Evolutionary conservation across 2,329 filamentous ascomycete species (phyloP).

Genomic region (Dryadomyces sulphureus): DNA sequence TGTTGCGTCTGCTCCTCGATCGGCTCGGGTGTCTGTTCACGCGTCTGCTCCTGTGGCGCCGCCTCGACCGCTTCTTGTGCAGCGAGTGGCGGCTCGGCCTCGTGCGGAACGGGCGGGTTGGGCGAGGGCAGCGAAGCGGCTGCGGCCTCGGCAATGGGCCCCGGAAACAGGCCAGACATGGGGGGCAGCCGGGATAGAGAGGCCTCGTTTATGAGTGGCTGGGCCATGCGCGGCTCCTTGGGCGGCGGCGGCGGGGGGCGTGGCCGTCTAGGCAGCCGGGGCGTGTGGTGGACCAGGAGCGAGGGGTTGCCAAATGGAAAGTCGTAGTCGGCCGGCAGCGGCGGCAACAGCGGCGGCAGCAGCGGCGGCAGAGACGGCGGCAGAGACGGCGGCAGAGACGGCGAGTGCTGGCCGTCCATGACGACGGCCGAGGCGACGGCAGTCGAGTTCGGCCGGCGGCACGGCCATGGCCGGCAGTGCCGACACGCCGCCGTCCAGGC

Average conservation of each 20-base stretch:
- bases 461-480: not conserved
- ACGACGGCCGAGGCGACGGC: too few species aligned
- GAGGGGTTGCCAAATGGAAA: slow-evolving; percentile 11
- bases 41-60: too few species aligned
- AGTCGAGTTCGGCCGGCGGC: not conserved
- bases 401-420: not conserved
- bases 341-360: not conserved
- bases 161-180: not conserved
- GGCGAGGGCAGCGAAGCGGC: too few species aligned
- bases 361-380: not conserved
- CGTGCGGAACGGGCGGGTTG: too few species aligned
- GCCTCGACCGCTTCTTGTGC: too few species aligned
- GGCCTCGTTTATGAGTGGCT: not conserved
- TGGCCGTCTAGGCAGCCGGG: slow-evolving; percentile 1
- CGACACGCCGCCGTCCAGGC: not conserved
- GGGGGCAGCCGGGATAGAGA: not conserved
- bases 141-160: too few species aligned
- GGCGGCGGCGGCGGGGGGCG: not conserved
- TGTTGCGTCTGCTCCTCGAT: too few species aligned
- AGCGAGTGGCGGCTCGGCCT: too few species aligned
- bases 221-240: not conserved
- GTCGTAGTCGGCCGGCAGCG: slow-evolving; percentile 6
- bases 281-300: slow-evolving; percentile 9
- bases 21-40: too few species aligned
- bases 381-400: not conserved